These are phyloP conservation scores for Boechera divaricarpa DNA, from an alignment of 345 rosid genomes.

Conservation along the genomic window DNA sequence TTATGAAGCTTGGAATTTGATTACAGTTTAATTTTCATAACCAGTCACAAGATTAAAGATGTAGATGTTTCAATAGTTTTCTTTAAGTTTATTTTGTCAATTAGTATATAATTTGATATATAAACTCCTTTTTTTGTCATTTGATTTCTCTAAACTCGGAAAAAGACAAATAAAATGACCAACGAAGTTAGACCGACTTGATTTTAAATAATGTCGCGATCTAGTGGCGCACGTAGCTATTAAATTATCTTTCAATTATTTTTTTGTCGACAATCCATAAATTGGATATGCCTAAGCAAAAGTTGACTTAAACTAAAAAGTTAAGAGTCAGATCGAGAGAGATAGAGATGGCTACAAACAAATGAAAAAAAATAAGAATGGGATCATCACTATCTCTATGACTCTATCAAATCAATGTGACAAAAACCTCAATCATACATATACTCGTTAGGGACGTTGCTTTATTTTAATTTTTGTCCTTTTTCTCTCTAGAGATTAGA, in stretches of 20 bases:
- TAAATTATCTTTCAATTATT: slow-evolving; percentile 10
- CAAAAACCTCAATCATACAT: slow-evolving; percentile 37
- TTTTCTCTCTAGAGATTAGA: slow-evolving; percentile 6
- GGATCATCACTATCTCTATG: slow-evolving; percentile 44
- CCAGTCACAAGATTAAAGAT: neutral
- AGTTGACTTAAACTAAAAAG: slow-evolving; percentile 34
- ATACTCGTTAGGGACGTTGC: slow-evolving; percentile 37
- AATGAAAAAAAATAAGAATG: slow-evolving; percentile 11
- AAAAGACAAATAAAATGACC: slow-evolving; percentile 25
- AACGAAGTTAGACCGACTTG: slow-evolving; percentile 6
- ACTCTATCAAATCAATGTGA: slow-evolving; percentile 41
- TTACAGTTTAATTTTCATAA: neutral
- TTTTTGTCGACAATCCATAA: slow-evolving; percentile 33
- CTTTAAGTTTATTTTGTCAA: neutral
- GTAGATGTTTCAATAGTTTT: neutral
- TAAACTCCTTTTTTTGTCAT: neutral
- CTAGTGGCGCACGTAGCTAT: slow-evolving; percentile 26
- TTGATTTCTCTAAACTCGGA: neutral
- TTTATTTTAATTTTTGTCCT: neutral
- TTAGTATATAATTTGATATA: neutral
- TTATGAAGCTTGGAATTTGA: neutral
- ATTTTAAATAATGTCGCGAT: slow-evolving; percentile 17
- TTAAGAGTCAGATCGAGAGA: slow-evolving; percentile 25
- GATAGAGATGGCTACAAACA: slow-evolving; percentile 34
- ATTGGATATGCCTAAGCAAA: slow-evolving; percentile 38